These are phyloP conservation scores for Lophium mytilinum DNA, from an alignment of 495 filamentous ascomycete species.

Conservation along the genomic window DNA sequence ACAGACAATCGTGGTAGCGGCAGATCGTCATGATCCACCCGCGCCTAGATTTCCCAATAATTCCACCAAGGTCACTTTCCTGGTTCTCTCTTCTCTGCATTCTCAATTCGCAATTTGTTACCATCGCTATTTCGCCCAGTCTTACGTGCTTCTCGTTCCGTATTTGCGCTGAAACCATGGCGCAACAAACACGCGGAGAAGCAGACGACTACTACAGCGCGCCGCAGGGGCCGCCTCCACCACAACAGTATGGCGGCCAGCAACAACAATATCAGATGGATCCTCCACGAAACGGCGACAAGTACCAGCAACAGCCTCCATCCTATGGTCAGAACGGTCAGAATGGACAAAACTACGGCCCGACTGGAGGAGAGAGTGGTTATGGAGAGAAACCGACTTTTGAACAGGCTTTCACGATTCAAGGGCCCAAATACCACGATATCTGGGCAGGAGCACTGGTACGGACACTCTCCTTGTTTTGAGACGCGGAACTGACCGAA, in stretches of 20 bases:
- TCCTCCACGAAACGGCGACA: not conserved
- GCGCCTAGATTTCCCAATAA: too few species aligned
- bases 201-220: conserved; percentile 21
- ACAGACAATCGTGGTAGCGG: too few species aligned
- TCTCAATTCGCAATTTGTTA: too few species aligned
- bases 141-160: too few species aligned
- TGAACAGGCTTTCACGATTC: conserved; percentile 69
- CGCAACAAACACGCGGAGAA: conserved; percentile 9
- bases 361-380: not conserved
- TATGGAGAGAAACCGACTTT: conserved; percentile 49
- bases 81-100: too few species aligned
- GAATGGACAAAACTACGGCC: conserved; percentile 6
- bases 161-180: too few species aligned
- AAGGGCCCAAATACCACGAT: conserved; percentile 81
- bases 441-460: conserved; percentile 77
- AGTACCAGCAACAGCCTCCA: conserved; percentile 14
- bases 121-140: too few species aligned
- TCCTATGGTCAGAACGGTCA: conserved; percentile 10
- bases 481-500: not conserved
- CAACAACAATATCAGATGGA: conserved; percentile 6
- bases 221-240: not conserved
- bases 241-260: not conserved
- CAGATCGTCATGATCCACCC: too few species aligned
- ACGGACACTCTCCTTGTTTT: conserved; percentile 8
- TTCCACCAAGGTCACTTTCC: too few species aligned